Base-by-base conservation (phyloP, 177 flowering plant genomes). In the Telopea speciosissima region DNA sequence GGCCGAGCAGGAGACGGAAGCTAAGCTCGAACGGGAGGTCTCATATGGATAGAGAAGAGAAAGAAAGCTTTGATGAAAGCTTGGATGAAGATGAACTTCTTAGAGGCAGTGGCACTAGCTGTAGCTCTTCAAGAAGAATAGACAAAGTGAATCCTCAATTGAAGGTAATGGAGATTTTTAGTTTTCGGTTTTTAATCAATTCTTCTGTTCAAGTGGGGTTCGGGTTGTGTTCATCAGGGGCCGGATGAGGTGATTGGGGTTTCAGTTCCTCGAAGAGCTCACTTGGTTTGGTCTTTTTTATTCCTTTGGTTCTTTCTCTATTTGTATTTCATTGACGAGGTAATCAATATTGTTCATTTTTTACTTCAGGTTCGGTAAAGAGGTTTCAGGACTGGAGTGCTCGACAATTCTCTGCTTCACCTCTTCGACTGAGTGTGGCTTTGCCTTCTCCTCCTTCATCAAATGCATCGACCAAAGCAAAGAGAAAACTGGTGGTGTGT, bases 191-290 rank as follows among this genome's bases (percentile, higher is more conserved):
- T n/a, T n/a, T n/a, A n/a, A n/a, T n/a, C n/a, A n/a, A n/a, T n/a
- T n/a, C n/a, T n/a, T n/a, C n/a, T n/a, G n/a, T n/a, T n/a, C n/a
- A n/a, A n/a, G n/a, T n/a, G n/a, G n/a, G n/a, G n/a, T n/a, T n/a
- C n/a, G n/a, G n/a, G n/a, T n/a, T n/a, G n/a, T n/a, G n/a, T n/a
- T n/a, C n/a, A n/a, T n/a, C 74, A 66, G 69, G 74, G 69, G 28
- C 28, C 68, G 21, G 69, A 72, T 58, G 74, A 33, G 69, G 26
- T 72, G n/a, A 72, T 72, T 31, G 74, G 74, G 9, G 74, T 72
- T 22, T 65, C 64, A n/a, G 74, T 72, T 65, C 74, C 74, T 36
- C 68, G 69, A 28, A 72, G 31, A 33, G 65, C 69, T 44, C 74
- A 69, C 58, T 72, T 69, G 24, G 74, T 69, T 71, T n/a, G n/a